Conservation (phyloP, 495 filamentous ascomycete species). For the Gamarada debralockiae region DNA sequence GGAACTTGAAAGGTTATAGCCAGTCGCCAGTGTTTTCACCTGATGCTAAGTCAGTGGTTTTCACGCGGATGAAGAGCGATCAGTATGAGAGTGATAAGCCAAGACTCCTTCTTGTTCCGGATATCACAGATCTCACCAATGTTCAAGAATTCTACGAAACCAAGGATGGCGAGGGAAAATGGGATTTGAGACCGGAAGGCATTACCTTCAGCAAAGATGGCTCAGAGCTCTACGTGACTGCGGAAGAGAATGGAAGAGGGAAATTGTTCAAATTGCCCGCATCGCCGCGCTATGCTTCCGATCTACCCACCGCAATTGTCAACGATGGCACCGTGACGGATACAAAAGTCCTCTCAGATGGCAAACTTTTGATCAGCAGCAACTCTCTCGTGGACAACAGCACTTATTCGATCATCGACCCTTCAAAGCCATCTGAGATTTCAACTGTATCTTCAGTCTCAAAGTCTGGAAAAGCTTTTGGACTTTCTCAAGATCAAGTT, state of each 20-base stretch:
- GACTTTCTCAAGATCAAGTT: constrained; percentile 56
- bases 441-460: constrained; percentile 59
- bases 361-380: constrained; percentile 59
- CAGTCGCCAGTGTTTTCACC: constrained; percentile 73
- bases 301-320: constrained; percentile 53
- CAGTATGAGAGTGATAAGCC: constrained; percentile 92
- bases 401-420: constrained; percentile 57
- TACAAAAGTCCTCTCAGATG: constrained; percentile 49
- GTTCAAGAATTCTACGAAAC: constrained; percentile 62
- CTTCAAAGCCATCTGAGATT: constrained; percentile 18
- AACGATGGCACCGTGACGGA: constrained; percentile 57
- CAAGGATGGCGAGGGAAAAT: constrained; percentile 55
- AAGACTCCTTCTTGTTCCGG: constrained; percentile 60
- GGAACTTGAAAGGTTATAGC: constrained; percentile 63
- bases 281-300: constrained; percentile 43
- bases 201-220: constrained; percentile 66
- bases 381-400: constrained; percentile 67
- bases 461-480: constrained; percentile 65
- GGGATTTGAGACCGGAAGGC: constrained; percentile 64
- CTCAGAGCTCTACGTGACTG: constrained; percentile 57
- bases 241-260: constrained; percentile 60
- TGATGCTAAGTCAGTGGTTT: constrained; percentile 68
- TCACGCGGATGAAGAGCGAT: constrained; percentile 72
- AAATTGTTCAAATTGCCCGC: constrained; percentile 62
- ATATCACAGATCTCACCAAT: constrained; percentile 55